Evolutionary conservation across 2,329 filamentous ascomycete genomes (phyloP), one percentile per base, ranked within the genome.

Genomic region (Atkinsonella texensis): DNA sequence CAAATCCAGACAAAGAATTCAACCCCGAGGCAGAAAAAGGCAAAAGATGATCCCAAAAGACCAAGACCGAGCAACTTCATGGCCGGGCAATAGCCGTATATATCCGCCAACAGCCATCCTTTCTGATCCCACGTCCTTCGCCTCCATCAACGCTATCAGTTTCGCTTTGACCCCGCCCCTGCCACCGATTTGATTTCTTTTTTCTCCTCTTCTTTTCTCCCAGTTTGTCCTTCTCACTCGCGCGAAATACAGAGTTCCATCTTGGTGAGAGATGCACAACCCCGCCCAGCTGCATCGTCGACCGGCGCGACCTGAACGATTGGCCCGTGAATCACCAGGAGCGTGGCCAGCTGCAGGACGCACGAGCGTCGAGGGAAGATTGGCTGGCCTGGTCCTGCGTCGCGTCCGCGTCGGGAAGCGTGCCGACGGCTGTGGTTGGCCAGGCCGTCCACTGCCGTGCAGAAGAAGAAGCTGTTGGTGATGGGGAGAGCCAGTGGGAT

Each of bases 361-460:
- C 28, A 46, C 17, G 42, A 17, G 12, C 8, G 12, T 18, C 15
- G 31, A 31, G 13, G 3, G 4, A 43, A 4, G 48, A 20, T 42
- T 49, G 23, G 31, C 48, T 35, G 41, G 15, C 39, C 10, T 20
- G 13, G 10, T 13, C 28, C 15, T 41, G 48, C 50, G 51, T 52
- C 56, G 55, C 53, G 54, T 54, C 50, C 56, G 56, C 57, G 55
- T 56, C 49, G 44, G 49, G 17, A 50, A 46, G 51, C 53, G 56
- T 53, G 53, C 53, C 56, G 46, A 35, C 23, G 20, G 32, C 46
- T 18, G 46, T 52, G 52, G 49, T 54, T 58, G 54, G 54, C 40
- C 45, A 28, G 18, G 38, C 20, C 23, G 45, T 31, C 20, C 50
- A 38, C 42, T n/a, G 51, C 51, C 42, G 51, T 47, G 43, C 51